Evolutionary conservation across 345 rosid species (phyloP), one percentile per base, ranked within the genome.

Genomic region (Eutrema japonicum): DNA sequence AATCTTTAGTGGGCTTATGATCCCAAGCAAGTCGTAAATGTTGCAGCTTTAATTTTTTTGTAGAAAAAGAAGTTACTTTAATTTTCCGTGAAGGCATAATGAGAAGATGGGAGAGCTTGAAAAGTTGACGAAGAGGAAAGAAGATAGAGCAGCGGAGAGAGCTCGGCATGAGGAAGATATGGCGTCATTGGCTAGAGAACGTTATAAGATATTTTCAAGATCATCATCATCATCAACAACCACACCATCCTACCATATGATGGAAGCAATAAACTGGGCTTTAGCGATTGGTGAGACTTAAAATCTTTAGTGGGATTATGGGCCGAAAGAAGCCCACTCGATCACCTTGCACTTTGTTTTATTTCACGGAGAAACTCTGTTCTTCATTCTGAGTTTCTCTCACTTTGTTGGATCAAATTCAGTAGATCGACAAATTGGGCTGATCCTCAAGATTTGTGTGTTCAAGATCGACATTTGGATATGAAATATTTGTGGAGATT

Each of bases 21-120:
- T 22, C 26, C 26, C 1, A 22, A 22, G 1, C 26, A 22, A 22
- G 22, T 22, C 22, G 22, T 22, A 22, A 22, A 22, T 22, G 22
- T 22, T 22, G 22, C 22, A 22, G 22, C 9, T 38, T 32, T 32
- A 32, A 32, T 4, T 4, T 5, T 32, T 5, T 32, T 32, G 5
- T 32, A 32, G 35, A 32, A 32, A 32, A 32, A 6, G 35, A 32
- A 32, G 2, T 30, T 30, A 30, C 32, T 30, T 30, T 30, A 32
- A 6, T 91, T 89, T 65, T 86, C 97, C 3, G 77, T 83, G 18
- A 94, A 85, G 83, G 71, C 82, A 78, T 55, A 85, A 62, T 72
- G 98, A 94, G 73, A 89, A 92, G 72, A 85, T 94, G 98, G 86
- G 91, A 0, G 97, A 94, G 82, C 85, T 94, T 68, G 97, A 91